Base-by-base conservation (phyloP, 2,329 filamentous ascomycete genomes). In the Fusarium austroafricanum region DNA sequence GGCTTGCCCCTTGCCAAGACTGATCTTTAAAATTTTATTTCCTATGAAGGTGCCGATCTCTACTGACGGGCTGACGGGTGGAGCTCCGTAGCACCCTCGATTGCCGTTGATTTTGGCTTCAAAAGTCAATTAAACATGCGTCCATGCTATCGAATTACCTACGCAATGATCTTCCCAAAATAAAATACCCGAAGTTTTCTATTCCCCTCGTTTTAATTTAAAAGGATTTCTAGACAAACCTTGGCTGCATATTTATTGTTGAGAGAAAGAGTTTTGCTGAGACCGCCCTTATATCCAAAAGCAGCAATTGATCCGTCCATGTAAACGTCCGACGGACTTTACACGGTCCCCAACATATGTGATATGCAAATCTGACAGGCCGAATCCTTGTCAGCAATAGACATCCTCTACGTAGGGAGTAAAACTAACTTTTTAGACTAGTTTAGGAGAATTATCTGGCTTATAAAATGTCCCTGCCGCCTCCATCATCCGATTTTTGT, bases 261-360 rank as follows among this genome's bases (percentile, higher is more conserved):
- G 58, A 40, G 58, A 12, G 10, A 28, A 37, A 23, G n/a, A n/a
- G 38, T 53, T 59, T 26, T 40, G 58, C 33, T 61, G 58, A 31
- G 58, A 46, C 45, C 55, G 58, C 45, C 45, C 28, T 14, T 43
- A 31, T 49, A 26, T 37, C 58, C 58, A 20, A 60, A 61, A 61
- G 42, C 28, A 60, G 58, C 37, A 61, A 60, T 45, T 60, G 17
- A 21, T 38, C 58, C 58, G 54, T 38, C 58, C 58, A 45, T 37
- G 28, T 15, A 37, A 60, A 46, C 39, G 18, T 35, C 58, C 58
- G 58, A 59, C 58, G 58, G 58, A 61, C 54, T 61, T 61, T 61
- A 29, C 5, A 28, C 10, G 28, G 21, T 37, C 43, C 58, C 58
- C 58, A 61, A 61, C 58, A 28, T 18, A 7, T 40, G 14, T 31